Conservation (phyloP, 2,329 filamentous ascomycete genomes). For the Chaetomium sp. region DNA sequence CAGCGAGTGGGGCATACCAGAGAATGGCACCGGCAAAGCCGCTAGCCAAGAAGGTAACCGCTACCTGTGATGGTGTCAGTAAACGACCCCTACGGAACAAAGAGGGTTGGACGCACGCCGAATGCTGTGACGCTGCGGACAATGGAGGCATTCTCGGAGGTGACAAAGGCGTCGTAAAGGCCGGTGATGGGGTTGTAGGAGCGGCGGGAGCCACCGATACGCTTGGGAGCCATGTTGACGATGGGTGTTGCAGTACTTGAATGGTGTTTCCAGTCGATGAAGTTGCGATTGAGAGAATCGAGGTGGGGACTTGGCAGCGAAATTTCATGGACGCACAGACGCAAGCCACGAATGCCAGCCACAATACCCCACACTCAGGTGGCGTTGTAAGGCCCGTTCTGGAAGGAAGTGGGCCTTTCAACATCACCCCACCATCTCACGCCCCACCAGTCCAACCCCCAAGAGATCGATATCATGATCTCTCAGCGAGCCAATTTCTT, state of each 20-base stretch:
- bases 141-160: slow-evolving; percentile 56
- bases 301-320: background rate
- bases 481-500: background rate
- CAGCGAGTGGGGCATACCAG: slow-evolving; percentile 9
- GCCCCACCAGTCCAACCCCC: too few relatives aligned
- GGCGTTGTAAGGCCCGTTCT: too few relatives aligned
- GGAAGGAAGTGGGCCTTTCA: too few relatives aligned
- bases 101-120: slow-evolving; percentile 40
- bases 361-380: too few relatives aligned
- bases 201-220: slow-evolving; percentile 33
- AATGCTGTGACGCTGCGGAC: slow-evolving; percentile 57
- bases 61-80: slow-evolving; percentile 36
- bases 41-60: slow-evolving; percentile 54
- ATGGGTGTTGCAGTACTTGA: background rate
- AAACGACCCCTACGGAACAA: background rate
- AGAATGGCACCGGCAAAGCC: slow-evolving; percentile 53
- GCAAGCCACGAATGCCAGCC: background rate
- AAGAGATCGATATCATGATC: too few relatives aligned
- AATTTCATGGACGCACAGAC: slow-evolving; percentile 5
- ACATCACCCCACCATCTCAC: background rate
- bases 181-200: slow-evolving; percentile 46
- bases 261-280: slow-evolving; percentile 16
- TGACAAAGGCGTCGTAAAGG: slow-evolving; percentile 52
- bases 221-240: slow-evolving; percentile 55
- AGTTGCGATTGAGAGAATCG: background rate